phyloP scores from a whole-genome alignment of 108 stramenopile species.

The Fistulifera pelliculosa region DNA sequence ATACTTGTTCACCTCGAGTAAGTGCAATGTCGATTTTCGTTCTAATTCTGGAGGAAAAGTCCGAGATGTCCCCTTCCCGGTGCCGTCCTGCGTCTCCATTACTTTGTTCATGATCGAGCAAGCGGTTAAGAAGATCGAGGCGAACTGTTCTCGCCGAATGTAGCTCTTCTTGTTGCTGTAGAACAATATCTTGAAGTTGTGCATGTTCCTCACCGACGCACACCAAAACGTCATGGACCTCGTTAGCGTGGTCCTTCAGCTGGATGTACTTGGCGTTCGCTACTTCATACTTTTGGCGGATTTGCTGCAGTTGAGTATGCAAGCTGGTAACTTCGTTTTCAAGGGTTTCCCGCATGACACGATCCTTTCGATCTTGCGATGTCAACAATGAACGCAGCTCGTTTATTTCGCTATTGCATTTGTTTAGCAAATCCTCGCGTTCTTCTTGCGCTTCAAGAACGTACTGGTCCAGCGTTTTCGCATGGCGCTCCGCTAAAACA shows the following conservation, averaged over 20 bases:
- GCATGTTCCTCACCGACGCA: conserved; percentile 25
- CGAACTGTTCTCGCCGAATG: conserved; percentile 25
- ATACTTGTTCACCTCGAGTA: too few relatives aligned
- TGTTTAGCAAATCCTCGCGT: neutral
- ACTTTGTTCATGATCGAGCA: conserved; percentile 33
- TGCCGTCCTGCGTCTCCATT: conserved; percentile 3
- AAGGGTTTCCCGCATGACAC: conserved; percentile 61
- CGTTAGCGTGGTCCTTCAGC: conserved; percentile 11
- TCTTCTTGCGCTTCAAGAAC: neutral
- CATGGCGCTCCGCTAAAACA: conserved; percentile 5
- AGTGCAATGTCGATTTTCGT: too few relatives aligned
- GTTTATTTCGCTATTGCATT: conserved; percentile 16
- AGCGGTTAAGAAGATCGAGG: conserved; percentile 27
- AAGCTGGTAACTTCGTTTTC: conserved; percentile 66
- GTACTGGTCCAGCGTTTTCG: neutral
- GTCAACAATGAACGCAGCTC: conserved; percentile 18
- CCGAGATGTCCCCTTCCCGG: too few relatives aligned
- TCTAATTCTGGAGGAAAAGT: too few relatives aligned
- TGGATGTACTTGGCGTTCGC: conserved; percentile 3
- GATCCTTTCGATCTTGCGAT: conserved; percentile 11
- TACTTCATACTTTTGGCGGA: conserved; percentile 12
- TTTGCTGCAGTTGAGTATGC: conserved; percentile 11
- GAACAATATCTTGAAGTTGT: conserved; percentile 16
- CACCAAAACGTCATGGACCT: conserved; percentile 12
- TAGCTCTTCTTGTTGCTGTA: conserved; percentile 31